A percentile compares a stretch with the other conserved stretches of the same genome.
These are phyloP conservation scores for Quercus mongolica DNA, from an alignment of 306 rosid genomes.

Conservation along the genomic window DNA sequence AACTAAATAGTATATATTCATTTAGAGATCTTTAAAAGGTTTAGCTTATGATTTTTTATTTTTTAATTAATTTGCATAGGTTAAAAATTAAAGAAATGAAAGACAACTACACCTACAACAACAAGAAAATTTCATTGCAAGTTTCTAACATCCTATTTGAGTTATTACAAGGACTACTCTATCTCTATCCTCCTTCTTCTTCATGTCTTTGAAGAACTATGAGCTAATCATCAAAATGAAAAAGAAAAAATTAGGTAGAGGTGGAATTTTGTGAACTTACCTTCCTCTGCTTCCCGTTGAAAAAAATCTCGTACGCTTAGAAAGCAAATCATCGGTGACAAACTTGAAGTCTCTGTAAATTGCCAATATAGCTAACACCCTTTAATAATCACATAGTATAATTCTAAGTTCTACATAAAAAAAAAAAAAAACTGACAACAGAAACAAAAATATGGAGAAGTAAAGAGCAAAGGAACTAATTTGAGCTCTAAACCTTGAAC, in stretches of 20 bases:
- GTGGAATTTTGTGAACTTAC: conserved; percentile 36
- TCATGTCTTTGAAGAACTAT: background rate
- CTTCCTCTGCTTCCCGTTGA: conserved; percentile 47
- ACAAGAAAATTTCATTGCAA: background rate
- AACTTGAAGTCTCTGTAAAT: conserved; percentile 45
- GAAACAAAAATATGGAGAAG: background rate
- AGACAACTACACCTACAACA: background rate
- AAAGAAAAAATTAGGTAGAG: background rate
- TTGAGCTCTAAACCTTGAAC: background rate
- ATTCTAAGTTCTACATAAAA: background rate
- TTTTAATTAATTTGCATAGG: too few relatives aligned
- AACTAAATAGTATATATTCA: too few relatives aligned
- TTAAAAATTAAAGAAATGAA: background rate
- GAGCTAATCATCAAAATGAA: background rate
- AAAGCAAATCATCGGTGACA: conserved; percentile 26
- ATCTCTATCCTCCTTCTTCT: background rate
- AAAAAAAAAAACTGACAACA: background rate
- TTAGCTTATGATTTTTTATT: too few relatives aligned
- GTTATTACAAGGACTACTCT: background rate
- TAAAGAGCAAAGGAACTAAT: background rate
- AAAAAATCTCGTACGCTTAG: conserved; percentile 34
- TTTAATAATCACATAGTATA: background rate
- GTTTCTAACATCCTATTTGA: background rate
- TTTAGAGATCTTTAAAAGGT: background rate
- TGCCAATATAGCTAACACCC: background rate